Evolutionary conservation across 2,329 filamentous ascomycete species (phyloP).

Genomic region (Cladosporium cucumerinum): DNA sequence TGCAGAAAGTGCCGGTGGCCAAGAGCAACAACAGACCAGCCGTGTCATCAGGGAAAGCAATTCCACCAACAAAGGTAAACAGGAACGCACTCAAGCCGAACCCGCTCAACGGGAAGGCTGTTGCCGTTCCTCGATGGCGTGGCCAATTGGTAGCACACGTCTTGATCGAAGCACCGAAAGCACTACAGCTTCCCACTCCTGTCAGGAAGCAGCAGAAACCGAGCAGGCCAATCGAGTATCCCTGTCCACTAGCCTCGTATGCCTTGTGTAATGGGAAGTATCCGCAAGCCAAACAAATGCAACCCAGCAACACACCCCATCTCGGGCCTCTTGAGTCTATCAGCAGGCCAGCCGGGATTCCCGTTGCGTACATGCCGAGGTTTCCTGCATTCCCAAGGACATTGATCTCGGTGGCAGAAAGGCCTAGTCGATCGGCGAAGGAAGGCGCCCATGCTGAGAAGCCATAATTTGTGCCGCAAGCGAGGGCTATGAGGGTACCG

Average conservation of each 20-base stretch:
- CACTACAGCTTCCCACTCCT: conserved; percentile 83
- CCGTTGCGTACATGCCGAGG: conserved; percentile 88
- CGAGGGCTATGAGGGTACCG: conserved; percentile 78
- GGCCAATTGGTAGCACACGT: conserved; percentile 85
- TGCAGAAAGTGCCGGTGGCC: conserved; percentile 70
- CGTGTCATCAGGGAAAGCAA: conserved; percentile 80
- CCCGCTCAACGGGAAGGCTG: conserved; percentile 85
- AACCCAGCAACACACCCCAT: conserved; percentile 71
- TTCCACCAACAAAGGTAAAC: conserved; percentile 75
- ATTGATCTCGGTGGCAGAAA: conserved; percentile 91
- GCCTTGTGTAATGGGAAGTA: conserved; percentile 84
- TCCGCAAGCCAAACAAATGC: conserved; percentile 68
- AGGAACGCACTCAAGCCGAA: conserved; percentile 96
- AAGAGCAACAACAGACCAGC: conserved; percentile 77
- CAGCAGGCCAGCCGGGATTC: conserved; percentile 83
- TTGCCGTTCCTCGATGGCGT: conserved; percentile 84
- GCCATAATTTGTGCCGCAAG: conserved; percentile 95
- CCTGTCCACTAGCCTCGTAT: conserved; percentile 60
- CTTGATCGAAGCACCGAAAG: conserved; percentile 88
- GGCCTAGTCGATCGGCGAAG: conserved; percentile 79
- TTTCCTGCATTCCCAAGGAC: conserved; percentile 78
- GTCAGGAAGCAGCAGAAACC: conserved; percentile 84
- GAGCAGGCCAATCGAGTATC: conserved; percentile 48
- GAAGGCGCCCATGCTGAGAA: conserved; percentile 98
- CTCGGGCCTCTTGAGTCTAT: conserved; percentile 80